A percentile compares a stretch with the other conserved stretches of the same genome.
phyloP scores from a whole-genome alignment of 768 basidiomycete genomes.

The Boletus sensibilis region DNA sequence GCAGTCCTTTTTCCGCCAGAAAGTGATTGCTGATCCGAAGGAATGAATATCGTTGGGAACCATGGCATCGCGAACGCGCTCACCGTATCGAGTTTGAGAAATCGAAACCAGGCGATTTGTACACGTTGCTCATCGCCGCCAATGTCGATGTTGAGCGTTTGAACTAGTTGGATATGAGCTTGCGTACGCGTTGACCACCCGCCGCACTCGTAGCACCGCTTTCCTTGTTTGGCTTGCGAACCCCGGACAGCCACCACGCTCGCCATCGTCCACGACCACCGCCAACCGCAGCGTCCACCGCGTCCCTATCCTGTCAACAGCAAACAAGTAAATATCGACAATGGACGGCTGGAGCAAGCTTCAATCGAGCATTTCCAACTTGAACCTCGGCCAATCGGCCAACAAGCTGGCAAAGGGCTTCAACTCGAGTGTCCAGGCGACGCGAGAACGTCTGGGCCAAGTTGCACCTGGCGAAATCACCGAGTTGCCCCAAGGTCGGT shows the following conservation, averaged over 20 bases:
- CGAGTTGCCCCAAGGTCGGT: constrained; percentile 83
- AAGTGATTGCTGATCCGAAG: constrained; percentile 60
- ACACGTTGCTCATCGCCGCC: constrained; percentile 44
- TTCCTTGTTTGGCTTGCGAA: constrained; percentile 1
- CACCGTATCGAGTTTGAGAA: constrained; percentile 77
- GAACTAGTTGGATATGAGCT: background rate
- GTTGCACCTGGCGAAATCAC: constrained; percentile 92
- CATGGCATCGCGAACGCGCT: constrained; percentile 8
- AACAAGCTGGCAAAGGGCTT: constrained; percentile 77
- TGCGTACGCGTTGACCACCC: constrained; percentile 31
- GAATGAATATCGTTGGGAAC: background rate
- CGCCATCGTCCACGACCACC: constrained; percentile 1
- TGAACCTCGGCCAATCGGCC: constrained; percentile 76
- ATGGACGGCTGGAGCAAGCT: constrained; percentile 68
- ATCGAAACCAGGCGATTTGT: constrained; percentile 64
- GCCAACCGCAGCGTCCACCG: background rate
- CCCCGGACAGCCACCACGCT: constrained; percentile 11
- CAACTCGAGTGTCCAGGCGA: constrained; percentile 81
- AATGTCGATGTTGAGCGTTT: background rate
- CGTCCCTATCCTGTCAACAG: background rate
- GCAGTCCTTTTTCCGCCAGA: constrained; percentile 65
- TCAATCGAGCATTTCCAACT: constrained; percentile 54
- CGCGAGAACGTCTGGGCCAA: constrained; percentile 86
- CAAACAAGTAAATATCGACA: background rate
- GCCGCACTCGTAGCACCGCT: constrained; percentile 23